A percentile compares a stretch with the other conserved stretches of the same genome.
phyloP scores from a whole-genome alignment of 148 eudicot genomes.

The Rhododendron williamsianum region DNA sequence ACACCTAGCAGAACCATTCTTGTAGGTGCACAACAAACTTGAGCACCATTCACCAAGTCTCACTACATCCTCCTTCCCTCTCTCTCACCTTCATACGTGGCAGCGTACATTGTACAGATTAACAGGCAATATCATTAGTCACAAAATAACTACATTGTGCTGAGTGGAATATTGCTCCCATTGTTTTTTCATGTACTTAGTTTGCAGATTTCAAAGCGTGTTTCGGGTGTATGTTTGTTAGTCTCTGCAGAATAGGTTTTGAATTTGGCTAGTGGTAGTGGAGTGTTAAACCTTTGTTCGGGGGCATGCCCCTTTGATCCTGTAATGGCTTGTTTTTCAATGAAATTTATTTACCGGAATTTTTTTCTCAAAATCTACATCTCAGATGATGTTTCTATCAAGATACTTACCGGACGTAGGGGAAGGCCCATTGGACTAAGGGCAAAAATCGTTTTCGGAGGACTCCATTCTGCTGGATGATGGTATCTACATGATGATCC shows the following conservation, averaged over 20 bases:
- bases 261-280: not conserved
- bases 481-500: conserved; percentile 89
- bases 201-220: not conserved
- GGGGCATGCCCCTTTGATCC: not conserved
- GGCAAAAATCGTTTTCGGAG: conserved; percentile 35
- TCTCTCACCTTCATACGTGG: not conserved
- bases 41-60: conserved; percentile 1
- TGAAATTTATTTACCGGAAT: not conserved
- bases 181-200: not conserved
- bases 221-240: not conserved
- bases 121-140: not conserved
- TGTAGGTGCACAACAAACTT: not conserved
- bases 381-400: not conserved
- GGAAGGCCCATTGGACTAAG: conserved; percentile 91
- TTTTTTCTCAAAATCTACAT: not conserved
- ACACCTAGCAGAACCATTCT: not conserved
- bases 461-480: conserved; percentile 73
- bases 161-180: not conserved
- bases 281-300: not conserved
- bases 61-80: not conserved
- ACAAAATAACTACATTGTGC: not conserved
- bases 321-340: not conserved
- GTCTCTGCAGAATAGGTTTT: not conserved
- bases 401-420: conserved; percentile 69
- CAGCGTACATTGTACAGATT: not conserved